These are phyloP conservation scores for Tetrahymena elliotti DNA, from an alignment of 73 alveolate genomes.

Conservation along the genomic window DNA sequence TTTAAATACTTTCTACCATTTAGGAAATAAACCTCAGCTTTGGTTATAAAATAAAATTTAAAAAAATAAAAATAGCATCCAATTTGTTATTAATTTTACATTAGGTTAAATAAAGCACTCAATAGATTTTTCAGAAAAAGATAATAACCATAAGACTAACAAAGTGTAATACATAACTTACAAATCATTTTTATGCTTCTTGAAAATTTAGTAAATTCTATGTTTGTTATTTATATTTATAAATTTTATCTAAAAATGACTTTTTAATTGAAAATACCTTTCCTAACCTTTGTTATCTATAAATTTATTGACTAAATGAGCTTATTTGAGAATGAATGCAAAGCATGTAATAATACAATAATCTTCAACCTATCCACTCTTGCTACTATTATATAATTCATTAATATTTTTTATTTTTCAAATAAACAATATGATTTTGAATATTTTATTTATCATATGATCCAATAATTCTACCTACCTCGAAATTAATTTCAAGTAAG, in stretches of 20 bases:
- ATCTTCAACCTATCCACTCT: background rate
- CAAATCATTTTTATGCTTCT: slow-evolving; percentile 19
- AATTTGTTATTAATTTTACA: background rate
- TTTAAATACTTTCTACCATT: slow-evolving; percentile 22
- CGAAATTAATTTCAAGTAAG: too few relatives aligned
- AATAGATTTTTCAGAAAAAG: slow-evolving; percentile 3
- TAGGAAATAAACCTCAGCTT: slow-evolving; percentile 4
- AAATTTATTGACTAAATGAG: background rate
- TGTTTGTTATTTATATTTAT: background rate
- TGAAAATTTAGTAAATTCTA: background rate
- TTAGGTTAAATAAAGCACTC: background rate
- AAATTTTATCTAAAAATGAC: background rate
- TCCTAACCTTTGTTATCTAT: background rate
- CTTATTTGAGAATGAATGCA: background rate
- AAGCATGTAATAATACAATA: background rate
- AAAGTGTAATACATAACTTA: slow-evolving; percentile 16
- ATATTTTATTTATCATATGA: too few relatives aligned
- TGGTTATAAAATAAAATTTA: background rate
- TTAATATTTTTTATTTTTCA: too few relatives aligned
- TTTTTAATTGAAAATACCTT: background rate
- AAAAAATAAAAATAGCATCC: background rate
- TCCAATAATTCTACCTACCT: too few relatives aligned
- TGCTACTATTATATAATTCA: background rate
- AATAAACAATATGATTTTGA: too few relatives aligned
- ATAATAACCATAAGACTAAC: slow-evolving; percentile 21